phyloP scores from a whole-genome alignment of 495 filamentous ascomycete genomes.

The Bacidia gigantensis region DNA sequence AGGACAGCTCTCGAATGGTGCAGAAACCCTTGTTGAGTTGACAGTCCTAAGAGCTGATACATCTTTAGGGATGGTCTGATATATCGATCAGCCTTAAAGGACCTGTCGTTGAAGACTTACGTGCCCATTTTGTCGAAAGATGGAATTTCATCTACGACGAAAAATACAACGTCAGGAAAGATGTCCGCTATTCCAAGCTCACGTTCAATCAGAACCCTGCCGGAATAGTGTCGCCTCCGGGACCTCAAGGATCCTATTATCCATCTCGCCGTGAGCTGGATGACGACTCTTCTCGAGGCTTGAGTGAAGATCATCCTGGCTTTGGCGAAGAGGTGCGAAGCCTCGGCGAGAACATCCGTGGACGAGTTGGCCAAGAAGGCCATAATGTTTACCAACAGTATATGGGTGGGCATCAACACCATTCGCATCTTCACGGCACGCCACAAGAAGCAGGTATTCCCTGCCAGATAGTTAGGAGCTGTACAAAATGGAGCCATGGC shows the following conservation, averaged over 20 bases:
- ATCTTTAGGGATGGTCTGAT: constrained; percentile 56
- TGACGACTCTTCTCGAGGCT: constrained; percentile 8
- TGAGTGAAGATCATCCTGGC: constrained; percentile 8
- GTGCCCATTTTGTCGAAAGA: constrained; percentile 66
- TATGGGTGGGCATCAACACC: constrained; percentile 6
- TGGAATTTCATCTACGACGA: constrained; percentile 88
- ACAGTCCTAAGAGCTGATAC: neutral
- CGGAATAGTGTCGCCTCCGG: constrained; percentile 9
- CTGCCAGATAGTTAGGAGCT: constrained; percentile 57
- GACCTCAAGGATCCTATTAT: neutral
- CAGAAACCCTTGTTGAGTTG: neutral
- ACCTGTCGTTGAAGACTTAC: constrained; percentile 62
- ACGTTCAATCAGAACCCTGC: constrained; percentile 19
- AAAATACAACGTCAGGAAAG: constrained; percentile 61
- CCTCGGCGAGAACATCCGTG: constrained; percentile 26
- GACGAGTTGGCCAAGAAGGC: constrained; percentile 34
- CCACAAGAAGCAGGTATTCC: constrained; percentile 34
- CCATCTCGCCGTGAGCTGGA: constrained; percentile 13
- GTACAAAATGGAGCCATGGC: constrained; percentile 59
- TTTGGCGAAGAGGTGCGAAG: constrained; percentile 21
- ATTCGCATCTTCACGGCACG: constrained; percentile 9
- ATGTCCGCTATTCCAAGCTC: constrained; percentile 47
- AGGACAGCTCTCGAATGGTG: constrained; percentile 73
- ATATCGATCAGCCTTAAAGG: constrained; percentile 72
- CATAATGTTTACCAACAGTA: constrained; percentile 22